Evolutionary conservation across 1,139 yeast genomes (phyloP).

Genomic region (Suhomyces maxii): DNA sequence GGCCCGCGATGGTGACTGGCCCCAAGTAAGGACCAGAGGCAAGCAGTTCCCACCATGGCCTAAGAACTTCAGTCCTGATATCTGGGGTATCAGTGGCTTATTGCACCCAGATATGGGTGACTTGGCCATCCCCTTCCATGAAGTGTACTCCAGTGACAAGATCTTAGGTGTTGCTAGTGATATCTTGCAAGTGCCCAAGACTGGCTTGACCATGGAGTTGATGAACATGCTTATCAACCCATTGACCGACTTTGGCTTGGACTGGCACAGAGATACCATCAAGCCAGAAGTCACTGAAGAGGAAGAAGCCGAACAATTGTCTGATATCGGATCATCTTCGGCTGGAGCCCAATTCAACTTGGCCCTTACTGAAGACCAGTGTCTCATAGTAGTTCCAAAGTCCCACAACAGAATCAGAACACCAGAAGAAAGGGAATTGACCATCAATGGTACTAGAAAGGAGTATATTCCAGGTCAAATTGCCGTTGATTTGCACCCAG

Average conservation of each 20-base stretch:
- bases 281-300: constrained; percentile 50
- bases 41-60: constrained; percentile 67
- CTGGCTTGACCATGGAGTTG: constrained; percentile 50
- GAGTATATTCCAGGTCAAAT: constrained; percentile 44
- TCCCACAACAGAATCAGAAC: constrained; percentile 52
- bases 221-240: constrained; percentile 60
- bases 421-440: constrained; percentile 46
- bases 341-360: constrained; percentile 59
- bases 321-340: constrained; percentile 33
- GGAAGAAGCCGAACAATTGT: constrained; percentile 44
- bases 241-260: constrained; percentile 53
- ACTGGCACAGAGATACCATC: constrained; percentile 59
- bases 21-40: constrained; percentile 52
- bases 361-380: constrained; percentile 50
- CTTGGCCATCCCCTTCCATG: constrained; percentile 42
- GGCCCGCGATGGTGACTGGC: constrained; percentile 55
- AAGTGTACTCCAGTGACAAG: constrained; percentile 44
- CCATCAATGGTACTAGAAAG: constrained; percentile 36
- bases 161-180: constrained; percentile 45
- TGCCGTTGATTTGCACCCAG: constrained; percentile 48
- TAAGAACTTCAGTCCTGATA: constrained; percentile 52
- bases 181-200: constrained; percentile 42
- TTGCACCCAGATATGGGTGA: constrained; percentile 51
- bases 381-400: constrained; percentile 53
- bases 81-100: constrained; percentile 57